A percentile compares a stretch with the other conserved stretches of the same genome.
phyloP scores from a whole-genome alignment of 257 asterid genomes.

The Fraxinus quadrangulata region DNA sequence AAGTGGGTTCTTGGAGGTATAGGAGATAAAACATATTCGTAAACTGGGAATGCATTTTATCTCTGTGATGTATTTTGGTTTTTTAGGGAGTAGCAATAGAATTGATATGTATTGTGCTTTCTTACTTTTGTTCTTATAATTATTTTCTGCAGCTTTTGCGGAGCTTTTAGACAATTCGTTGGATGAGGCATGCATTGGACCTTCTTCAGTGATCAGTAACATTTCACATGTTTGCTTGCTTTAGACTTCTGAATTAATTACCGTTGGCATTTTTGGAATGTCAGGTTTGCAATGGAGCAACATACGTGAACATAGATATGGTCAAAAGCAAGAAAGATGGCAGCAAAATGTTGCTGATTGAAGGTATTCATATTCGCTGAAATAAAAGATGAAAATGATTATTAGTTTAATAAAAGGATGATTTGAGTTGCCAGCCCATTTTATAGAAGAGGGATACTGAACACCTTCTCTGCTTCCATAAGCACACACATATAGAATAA shows the following conservation, averaged over 20 bases:
- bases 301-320: constrained; percentile 78
- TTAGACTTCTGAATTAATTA: constrained; percentile 18
- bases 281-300: constrained; percentile 85
- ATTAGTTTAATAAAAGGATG: background rate
- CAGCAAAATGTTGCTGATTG: constrained; percentile 81
- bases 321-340: constrained; percentile 71
- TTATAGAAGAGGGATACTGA: background rate
- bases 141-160: constrained; percentile 74
- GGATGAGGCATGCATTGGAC: constrained; percentile 67
- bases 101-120: constrained; percentile 3
- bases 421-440: background rate
- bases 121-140: constrained; percentile 27
- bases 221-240: constrained; percentile 18
- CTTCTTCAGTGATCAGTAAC: background rate
- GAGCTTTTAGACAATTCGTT: constrained; percentile 92
- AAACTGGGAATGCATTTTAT: constrained; percentile 5
- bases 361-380: constrained; percentile 50
- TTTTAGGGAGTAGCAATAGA: constrained; percentile 17
- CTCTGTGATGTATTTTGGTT: constrained; percentile 11
- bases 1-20: constrained; percentile 99
- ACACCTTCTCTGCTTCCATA: background rate
- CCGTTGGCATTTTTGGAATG: constrained; percentile 14
- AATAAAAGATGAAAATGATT: background rate
- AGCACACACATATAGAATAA: background rate
- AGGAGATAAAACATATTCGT: constrained; percentile 6